phyloP scores from a whole-genome alignment of 495 filamentous ascomycete genomes.

The Clavariopsis aquatica region DNA sequence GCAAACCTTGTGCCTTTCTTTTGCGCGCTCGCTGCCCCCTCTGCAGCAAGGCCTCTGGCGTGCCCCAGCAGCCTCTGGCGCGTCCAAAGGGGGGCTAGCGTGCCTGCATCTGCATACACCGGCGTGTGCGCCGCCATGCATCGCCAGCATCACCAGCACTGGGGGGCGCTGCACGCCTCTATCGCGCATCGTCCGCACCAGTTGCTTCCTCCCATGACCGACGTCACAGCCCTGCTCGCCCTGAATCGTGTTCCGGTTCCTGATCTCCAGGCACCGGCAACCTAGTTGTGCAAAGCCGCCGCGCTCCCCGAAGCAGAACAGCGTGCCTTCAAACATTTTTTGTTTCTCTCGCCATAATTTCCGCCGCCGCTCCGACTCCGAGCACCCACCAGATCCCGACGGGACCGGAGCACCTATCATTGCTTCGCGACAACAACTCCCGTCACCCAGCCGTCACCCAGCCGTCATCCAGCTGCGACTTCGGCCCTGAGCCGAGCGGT shows the following conservation, averaged over 20 bases:
- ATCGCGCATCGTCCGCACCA: background rate
- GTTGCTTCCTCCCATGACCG: background rate
- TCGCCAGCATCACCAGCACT: too few relatives aligned
- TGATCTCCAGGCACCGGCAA: constrained; percentile 13
- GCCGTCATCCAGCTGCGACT: background rate
- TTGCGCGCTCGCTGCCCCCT: too few relatives aligned
- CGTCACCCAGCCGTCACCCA: constrained; percentile 1
- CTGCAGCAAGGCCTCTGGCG: too few relatives aligned
- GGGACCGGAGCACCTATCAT: background rate
- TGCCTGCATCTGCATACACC: too few relatives aligned
- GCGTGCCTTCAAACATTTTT: constrained; percentile 1
- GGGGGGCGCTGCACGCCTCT: background rate
- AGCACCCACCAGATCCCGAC: background rate
- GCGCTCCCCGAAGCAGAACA: constrained; percentile 6
- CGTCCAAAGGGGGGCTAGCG: too few relatives aligned
- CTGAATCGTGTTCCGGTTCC: background rate
- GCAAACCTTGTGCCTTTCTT: too few relatives aligned
- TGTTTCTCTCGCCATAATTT: background rate
- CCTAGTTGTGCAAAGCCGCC: background rate
- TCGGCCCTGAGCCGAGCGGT: constrained; percentile 12
- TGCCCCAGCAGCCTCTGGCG: too few relatives aligned
- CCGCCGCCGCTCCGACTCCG: background rate
- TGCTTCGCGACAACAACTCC: background rate
- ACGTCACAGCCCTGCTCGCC: background rate
- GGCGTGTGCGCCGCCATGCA: too few relatives aligned